Percentiles rank a stretch among this genome's conserved stretches.
phyloP scores from a whole-genome alignment of 2,329 filamentous ascomycete species.

The Lomentospora prolificans region DNA sequence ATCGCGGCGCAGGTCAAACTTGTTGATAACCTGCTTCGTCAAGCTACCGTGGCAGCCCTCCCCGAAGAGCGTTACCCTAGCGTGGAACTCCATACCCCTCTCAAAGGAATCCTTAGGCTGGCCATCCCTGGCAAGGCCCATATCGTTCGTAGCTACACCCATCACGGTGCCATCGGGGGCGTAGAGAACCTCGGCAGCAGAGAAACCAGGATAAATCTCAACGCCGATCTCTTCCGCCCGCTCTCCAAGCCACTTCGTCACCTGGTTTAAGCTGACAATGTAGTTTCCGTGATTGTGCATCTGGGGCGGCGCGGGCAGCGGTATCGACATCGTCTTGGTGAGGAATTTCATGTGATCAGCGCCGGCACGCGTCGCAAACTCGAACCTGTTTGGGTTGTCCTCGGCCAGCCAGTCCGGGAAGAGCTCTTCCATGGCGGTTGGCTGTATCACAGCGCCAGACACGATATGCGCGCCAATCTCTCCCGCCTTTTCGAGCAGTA shows the following conservation, averaged over 20 bases:
- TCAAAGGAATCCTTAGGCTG: conserved; percentile 86
- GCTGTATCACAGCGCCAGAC: conserved; percentile 91
- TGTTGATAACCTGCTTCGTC: conserved; percentile 89
- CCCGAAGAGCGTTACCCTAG: conserved; percentile 78
- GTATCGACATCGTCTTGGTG: conserved; percentile 68
- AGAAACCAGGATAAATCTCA: conserved; percentile 93
- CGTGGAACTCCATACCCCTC: conserved; percentile 97
- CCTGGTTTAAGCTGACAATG: conserved; percentile 90
- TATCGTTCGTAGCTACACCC: conserved; percentile 91
- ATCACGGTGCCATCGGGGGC: conserved; percentile 76
- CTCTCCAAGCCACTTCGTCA: conserved; percentile 92
- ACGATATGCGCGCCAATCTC: conserved; percentile 93
- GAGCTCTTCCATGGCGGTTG: conserved; percentile 77
- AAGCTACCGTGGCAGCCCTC: conserved; percentile 95
- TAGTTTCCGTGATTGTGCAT: conserved; percentile 99
- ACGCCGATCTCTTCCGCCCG: conserved; percentile 94
- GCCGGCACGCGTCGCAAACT: conserved; percentile 74
- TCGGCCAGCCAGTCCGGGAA: conserved; percentile 89
- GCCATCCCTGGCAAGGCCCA: conserved; percentile 73
- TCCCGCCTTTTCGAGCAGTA: conserved; percentile 89
- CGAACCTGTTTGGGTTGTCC: conserved; percentile 79
- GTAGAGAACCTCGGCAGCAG: conserved; percentile 87
- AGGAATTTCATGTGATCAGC: conserved; percentile 89
- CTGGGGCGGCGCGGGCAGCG: conserved; percentile 82
- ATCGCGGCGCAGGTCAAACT: conserved; percentile 80